Conservation (phyloP, 306 rosid genomes). For the Cucumis hystrix region DNA sequence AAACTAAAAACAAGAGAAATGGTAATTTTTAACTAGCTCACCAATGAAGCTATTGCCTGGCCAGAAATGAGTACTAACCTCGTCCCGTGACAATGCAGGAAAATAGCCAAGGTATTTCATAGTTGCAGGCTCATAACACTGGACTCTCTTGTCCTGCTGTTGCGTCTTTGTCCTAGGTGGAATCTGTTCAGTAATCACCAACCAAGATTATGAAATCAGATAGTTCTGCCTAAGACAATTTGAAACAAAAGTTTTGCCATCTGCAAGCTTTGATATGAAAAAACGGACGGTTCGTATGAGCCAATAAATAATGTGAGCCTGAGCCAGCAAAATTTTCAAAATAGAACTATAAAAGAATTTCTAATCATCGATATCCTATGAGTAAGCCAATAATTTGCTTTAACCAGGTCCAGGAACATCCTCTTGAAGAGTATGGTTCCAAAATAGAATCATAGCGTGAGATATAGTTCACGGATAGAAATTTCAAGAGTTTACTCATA, state of each 20-base stretch:
- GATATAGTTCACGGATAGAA: background rate
- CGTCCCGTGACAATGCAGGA: slow-evolving; percentile 56
- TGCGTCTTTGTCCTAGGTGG: slow-evolving; percentile 75
- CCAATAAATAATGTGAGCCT: background rate
- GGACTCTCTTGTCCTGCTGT: slow-evolving; percentile 59
- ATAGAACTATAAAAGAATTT: background rate
- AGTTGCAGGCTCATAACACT: slow-evolving; percentile 90
- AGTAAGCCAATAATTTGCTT: background rate
- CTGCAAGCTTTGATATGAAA: background rate
- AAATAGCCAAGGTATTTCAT: slow-evolving; percentile 83
- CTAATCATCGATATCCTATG: too few species aligned
- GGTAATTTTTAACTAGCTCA: background rate
- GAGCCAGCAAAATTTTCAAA: background rate
- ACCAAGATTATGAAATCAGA: slow-evolving; percentile 7
- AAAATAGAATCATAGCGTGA: background rate
- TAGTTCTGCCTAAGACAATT: background rate
- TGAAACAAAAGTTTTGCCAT: background rate
- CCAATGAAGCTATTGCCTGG: background rate
- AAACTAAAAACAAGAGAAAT: background rate
- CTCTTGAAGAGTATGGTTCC: background rate
- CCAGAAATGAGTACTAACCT: slow-evolving; percentile 39
- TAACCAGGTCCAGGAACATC: background rate
- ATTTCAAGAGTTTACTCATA: background rate
- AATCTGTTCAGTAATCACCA: slow-evolving; percentile 36
- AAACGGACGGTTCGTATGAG: background rate